phyloP scores from a whole-genome alignment of 163 green algal species.

The Trebouxia gelatinosa region DNA sequence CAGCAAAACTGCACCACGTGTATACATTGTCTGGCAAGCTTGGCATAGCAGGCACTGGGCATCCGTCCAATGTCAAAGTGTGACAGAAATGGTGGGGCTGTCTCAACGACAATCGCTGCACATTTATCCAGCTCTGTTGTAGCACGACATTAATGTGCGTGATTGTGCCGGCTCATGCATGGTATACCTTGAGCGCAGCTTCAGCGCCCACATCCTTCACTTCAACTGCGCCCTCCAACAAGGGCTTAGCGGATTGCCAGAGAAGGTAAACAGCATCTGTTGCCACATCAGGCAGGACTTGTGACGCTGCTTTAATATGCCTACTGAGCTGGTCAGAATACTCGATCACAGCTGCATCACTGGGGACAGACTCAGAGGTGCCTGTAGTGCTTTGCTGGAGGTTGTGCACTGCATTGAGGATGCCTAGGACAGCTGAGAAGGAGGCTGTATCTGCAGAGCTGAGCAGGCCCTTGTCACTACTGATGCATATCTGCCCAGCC shows the following conservation, averaged over 20 bases:
- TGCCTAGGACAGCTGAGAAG: slow-evolving; percentile 34
- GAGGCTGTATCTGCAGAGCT: slow-evolving; percentile 19
- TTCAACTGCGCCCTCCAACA: slow-evolving; percentile 7
- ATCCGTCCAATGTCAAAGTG: too few species aligned
- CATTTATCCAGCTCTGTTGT: too few species aligned
- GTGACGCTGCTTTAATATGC: background rate
- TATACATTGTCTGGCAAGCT: background rate
- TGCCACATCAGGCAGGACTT: slow-evolving; percentile 13
- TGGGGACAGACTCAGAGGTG: background rate
- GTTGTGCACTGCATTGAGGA: slow-evolving; percentile 42
- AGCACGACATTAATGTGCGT: too few species aligned
- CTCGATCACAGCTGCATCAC: background rate
- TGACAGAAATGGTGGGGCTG: too few species aligned
- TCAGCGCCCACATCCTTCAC: background rate
- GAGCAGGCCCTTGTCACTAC: background rate
- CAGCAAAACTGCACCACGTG: background rate
- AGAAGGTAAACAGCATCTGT: slow-evolving; percentile 6
- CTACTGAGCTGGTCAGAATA: background rate
- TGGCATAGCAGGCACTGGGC: background rate
- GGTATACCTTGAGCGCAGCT: background rate
- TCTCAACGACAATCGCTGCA: too few species aligned
- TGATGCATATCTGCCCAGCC: background rate
- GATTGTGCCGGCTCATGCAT: too few species aligned
- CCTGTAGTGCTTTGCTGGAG: slow-evolving; percentile 35
- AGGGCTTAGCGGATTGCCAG: background rate